Conservation (phyloP, 2,329 filamentous ascomycete species). For the Scedosporium dehoogii region DNA sequence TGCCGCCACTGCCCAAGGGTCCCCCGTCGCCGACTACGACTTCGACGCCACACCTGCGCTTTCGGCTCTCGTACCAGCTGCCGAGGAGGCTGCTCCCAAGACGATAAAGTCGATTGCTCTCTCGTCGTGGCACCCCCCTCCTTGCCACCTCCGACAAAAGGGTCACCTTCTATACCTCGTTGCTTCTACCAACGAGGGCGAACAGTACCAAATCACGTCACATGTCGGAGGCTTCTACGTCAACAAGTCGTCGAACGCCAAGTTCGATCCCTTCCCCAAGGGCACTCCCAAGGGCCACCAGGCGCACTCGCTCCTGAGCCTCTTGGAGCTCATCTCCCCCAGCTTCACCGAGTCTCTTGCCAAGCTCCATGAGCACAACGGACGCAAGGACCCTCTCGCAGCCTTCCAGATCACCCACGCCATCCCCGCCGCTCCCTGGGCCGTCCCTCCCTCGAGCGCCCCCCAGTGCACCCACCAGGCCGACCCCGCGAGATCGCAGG, state of each 20-base stretch:
- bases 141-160: slow-evolving; percentile 79
- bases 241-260: slow-evolving; percentile 90
- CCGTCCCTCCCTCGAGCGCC: slow-evolving; percentile 62
- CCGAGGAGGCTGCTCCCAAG: slow-evolving; percentile 64
- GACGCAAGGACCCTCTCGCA: slow-evolving; percentile 74
- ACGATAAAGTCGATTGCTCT: slow-evolving; percentile 83
- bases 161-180: slow-evolving; percentile 89
- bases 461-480: slow-evolving; percentile 61
- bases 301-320: slow-evolving; percentile 75
- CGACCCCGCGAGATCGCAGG: slow-evolving; percentile 83
- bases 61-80: slow-evolving; percentile 59
- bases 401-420: slow-evolving; percentile 95
- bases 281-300: slow-evolving; percentile 66
- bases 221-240: slow-evolving; percentile 94
- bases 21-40: slow-evolving; percentile 58
- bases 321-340: slow-evolving; percentile 71
- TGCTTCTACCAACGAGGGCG: slow-evolving; percentile 84
- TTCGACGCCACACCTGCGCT: slow-evolving; percentile 61
- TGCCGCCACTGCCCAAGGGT: slow-evolving; percentile 26
- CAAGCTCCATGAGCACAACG: slow-evolving; percentile 74
- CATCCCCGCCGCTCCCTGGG: slow-evolving; percentile 85
- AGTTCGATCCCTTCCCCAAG: slow-evolving; percentile 84
- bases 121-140: slow-evolving; percentile 93
- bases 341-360: slow-evolving; percentile 72
- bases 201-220: slow-evolving; percentile 87